Evolutionary conservation across 331 rosid genomes (phyloP).

Genomic region (Erythrophleum ivorense): DNA sequence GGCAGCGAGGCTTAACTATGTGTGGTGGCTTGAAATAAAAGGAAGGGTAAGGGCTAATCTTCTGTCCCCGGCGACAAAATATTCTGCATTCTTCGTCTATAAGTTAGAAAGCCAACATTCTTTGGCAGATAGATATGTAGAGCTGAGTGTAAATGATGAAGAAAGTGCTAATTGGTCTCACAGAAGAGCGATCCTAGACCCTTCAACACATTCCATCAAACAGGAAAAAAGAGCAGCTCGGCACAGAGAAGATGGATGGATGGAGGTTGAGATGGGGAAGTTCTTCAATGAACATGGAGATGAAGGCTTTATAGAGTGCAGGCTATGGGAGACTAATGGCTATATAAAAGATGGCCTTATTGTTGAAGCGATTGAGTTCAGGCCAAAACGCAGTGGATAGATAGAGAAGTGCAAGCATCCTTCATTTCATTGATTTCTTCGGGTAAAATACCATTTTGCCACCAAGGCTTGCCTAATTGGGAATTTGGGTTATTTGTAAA

Average conservation of each 20-base stretch:
- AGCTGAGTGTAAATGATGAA: constrained; percentile 11
- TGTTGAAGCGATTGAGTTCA: constrained; percentile 33
- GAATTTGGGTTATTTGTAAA: too few species aligned
- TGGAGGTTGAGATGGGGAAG: constrained; percentile 51
- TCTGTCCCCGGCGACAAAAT: constrained; percentile 35
- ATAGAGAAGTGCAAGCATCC: too few species aligned
- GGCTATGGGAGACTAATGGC: constrained; percentile 16
- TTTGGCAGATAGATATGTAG: not conserved
- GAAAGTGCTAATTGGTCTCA: not conserved
- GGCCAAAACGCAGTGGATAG: not conserved
- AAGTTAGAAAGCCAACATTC: constrained; percentile 13
- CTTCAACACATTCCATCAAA: not conserved
- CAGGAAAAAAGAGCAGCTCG: not conserved
- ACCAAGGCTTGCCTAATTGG: too few species aligned
- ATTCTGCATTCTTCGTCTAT: constrained; percentile 40
- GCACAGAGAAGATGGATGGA: constrained; percentile 45
- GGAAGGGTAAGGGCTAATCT: constrained; percentile 31
- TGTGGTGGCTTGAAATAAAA: constrained; percentile 44
- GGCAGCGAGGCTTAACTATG: constrained; percentile 1
- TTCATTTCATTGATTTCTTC: too few species aligned
- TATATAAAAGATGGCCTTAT: constrained; percentile 18
- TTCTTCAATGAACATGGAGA: constrained; percentile 37
- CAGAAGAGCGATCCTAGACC: constrained; percentile 24
- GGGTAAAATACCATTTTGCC: too few species aligned
- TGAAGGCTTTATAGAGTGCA: constrained; percentile 14